Evolutionary conservation across 176 grass and related monocot genomes (phyloP), one percentile per base, ranked within the genome.

Genomic region (Chloris gayana): DNA sequence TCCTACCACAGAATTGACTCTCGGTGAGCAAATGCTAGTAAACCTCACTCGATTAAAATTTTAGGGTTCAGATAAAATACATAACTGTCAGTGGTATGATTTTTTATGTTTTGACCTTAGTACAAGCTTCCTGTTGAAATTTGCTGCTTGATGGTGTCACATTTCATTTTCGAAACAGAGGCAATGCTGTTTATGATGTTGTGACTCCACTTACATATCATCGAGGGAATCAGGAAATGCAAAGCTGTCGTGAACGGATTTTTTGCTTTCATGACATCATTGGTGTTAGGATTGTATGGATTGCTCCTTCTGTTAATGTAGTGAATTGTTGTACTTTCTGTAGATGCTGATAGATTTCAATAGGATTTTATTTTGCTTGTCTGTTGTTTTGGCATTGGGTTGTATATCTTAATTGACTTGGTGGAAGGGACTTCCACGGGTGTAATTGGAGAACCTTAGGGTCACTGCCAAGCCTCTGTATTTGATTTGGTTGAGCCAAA

Each of bases 21-120:
- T 61, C 42, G 71, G 74, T 86, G 38, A 78, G 71, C 73, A 54
- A 69, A 49, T 2, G 24, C 64, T 69, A 60, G 46, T 73, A 24
- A 4, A 30, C 21, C 26, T 32, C 41, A 13, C 10, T 59, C 53
- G 3, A n/a, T 14, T 72, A 10, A 2, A 18, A 22, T 60, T 32
- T 31, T 59, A 59, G 56, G n/a, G n/a, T 69, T 80, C 24, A 69
- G 6, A n/a, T 9, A 71, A 27, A 58, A 41, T 57, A 50, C n/a
- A 5, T 24, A 24, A 31, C 35, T 29, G 10, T 4, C 44, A 31
- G 41, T 22, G 37, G 27, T 46, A 22, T 30, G 39, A 70, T 44
- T 53, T 39, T 80, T 2, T 14, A 42, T 26, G 19, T 56, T 56
- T 56, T 56, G 51, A 12, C 41, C 41, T 44, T 44, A 11, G 41